Percentiles rank a stretch among this genome's conserved stretches.
Evolutionary conservation across 2,329 filamentous ascomycete species (phyloP).

Genomic region (Ophiocordyceps unilateralis): DNA sequence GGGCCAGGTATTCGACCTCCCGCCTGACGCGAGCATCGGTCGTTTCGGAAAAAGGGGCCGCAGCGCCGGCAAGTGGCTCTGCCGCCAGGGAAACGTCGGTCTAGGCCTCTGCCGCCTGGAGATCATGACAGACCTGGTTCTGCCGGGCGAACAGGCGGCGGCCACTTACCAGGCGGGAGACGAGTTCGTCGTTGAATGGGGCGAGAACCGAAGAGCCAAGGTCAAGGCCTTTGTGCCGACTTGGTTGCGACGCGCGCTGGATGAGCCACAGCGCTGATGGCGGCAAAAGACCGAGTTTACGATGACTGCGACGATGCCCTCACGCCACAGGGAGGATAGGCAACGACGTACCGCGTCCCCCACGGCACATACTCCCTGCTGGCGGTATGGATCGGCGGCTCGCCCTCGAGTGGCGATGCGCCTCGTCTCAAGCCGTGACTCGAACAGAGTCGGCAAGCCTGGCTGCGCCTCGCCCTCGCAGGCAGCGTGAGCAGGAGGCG

Average conservation of each 20-base stretch:
- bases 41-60: constrained; percentile 41
- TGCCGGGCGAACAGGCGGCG: constrained; percentile 50
- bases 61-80: constrained; percentile 65
- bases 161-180: constrained; percentile 43
- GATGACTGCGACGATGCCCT: not conserved
- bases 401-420: not conserved
- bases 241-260: constrained; percentile 41
- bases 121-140: constrained; percentile 66
- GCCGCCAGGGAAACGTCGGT: constrained; percentile 68
- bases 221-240: constrained; percentile 70
- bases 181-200: constrained; percentile 43
- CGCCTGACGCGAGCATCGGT: constrained; percentile 30
- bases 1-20: constrained; percentile 13
- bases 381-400: too few relatives aligned
- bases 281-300: not conserved
- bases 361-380: not conserved
- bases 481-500: not conserved
- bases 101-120: constrained; percentile 75
- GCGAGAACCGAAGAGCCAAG: constrained; percentile 26
- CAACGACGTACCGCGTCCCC: not conserved
- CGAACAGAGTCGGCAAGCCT: not conserved
- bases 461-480: not conserved
- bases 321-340: not conserved
- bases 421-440: not conserved
- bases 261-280: constrained; percentile 9